Conservation (phyloP, 371 early-diverging fungal species). For the Mucor ambiguus region DNA sequence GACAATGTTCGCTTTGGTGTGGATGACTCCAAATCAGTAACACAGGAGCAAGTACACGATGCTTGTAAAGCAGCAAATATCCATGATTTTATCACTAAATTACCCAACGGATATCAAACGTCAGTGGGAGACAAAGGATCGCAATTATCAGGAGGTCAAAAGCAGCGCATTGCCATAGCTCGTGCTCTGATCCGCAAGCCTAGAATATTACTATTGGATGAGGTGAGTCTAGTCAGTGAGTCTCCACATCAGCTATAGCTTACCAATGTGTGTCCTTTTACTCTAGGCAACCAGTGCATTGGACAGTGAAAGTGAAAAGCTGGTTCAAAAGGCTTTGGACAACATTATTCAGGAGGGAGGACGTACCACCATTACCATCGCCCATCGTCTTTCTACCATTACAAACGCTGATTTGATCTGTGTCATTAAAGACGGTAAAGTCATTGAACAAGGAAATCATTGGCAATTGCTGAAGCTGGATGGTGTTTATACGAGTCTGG, state of each 20-base stretch:
- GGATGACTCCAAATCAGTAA: slow-evolving; percentile 40
- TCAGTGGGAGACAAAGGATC: slow-evolving; percentile 77
- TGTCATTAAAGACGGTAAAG: slow-evolving; percentile 73
- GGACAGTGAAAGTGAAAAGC: slow-evolving; percentile 86
- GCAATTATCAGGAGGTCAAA: slow-evolving; percentile 73
- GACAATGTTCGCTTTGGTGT: slow-evolving; percentile 81
- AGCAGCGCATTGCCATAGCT: slow-evolving; percentile 75
- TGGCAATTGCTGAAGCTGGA: slow-evolving; percentile 59
- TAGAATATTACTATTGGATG: slow-evolving; percentile 89
- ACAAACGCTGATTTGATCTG: slow-evolving; percentile 76
- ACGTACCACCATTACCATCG: slow-evolving; percentile 71
- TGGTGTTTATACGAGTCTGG: slow-evolving; percentile 36
- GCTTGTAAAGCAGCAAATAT: slow-evolving; percentile 75
- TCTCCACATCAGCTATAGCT: too few relatives aligned
- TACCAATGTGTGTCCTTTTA: too few relatives aligned
- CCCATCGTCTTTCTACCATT: slow-evolving; percentile 77
- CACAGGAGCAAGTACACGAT: slow-evolving; percentile 61
- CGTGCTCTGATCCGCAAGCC: slow-evolving; percentile 83
- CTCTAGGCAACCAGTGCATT: slow-evolving; percentile 68
- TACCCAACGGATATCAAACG: slow-evolving; percentile 84
- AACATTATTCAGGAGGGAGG: slow-evolving; percentile 62
- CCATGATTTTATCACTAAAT: slow-evolving; percentile 70
- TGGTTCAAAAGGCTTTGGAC: slow-evolving; percentile 88
- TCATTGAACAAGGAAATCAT: slow-evolving; percentile 86
- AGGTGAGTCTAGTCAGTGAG: too few relatives aligned